A percentile compares a stretch with the other conserved stretches of the same genome.
These are phyloP conservation scores for Fusarium pseudoanthophilum DNA, from an alignment of 2,329 filamentous ascomycete species.

Conservation along the genomic window DNA sequence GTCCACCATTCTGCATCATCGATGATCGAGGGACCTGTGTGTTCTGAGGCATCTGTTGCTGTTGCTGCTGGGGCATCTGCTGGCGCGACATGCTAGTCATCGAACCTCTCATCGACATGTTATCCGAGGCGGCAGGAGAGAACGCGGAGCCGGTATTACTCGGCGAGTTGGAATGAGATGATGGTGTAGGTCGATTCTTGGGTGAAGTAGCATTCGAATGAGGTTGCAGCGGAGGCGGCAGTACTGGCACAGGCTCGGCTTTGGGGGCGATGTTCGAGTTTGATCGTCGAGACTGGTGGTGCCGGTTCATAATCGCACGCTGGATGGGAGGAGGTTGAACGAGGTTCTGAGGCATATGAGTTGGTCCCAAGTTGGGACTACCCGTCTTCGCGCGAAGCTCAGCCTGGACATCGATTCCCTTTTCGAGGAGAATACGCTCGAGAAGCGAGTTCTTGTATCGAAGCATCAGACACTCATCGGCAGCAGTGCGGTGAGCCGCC, in stretches of 20 bases:
- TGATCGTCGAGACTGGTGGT: conserved; percentile 78
- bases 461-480: conserved; percentile 97
- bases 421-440: conserved; percentile 94
- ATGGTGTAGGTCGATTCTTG: conserved; percentile 82
- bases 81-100: conserved; percentile 48
- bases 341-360: conserved; percentile 72
- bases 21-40: conserved; percentile 45
- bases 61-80: conserved; percentile 46
- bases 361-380: conserved; percentile 81
- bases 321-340: conserved; percentile 82
- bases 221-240: conserved; percentile 58
- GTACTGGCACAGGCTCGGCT: conserved; percentile 64
- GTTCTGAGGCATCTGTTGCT: conserved; percentile 40
- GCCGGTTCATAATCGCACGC: conserved; percentile 82
- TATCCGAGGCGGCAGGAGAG: conserved; percentile 59
- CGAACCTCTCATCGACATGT: conserved; percentile 57
- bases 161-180: conserved; percentile 75
- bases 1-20: conserved; percentile 51
- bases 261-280: conserved; percentile 81
- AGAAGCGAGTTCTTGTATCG: conserved; percentile 98
- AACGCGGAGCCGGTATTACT: conserved; percentile 60
- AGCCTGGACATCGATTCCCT: conserved; percentile 97
- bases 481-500: conserved; percentile 91
- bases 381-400: conserved; percentile 93
- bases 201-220: conserved; percentile 71